Evolutionary conservation across 2,329 filamentous ascomycete species (phyloP).

Genomic region (Orbilia javanica): DNA sequence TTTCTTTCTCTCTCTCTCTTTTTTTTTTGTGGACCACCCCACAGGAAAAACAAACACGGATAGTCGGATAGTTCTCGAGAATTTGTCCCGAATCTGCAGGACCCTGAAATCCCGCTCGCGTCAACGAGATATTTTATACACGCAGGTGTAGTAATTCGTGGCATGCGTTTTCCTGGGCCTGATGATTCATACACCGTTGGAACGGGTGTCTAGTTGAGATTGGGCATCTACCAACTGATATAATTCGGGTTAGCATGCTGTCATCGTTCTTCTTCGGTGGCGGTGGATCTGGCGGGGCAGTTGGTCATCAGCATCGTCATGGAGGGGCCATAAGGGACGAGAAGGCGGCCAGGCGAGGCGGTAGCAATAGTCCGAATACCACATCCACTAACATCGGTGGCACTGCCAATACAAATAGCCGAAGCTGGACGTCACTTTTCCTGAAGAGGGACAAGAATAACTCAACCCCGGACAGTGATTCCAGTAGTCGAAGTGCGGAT

Average conservation of each 20-base stretch:
- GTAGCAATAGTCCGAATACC: constrained; percentile 12
- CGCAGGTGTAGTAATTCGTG: constrained; percentile 46
- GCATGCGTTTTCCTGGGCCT: constrained; percentile 48
- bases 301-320: constrained; percentile 24
- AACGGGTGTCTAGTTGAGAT: constrained; percentile 57
- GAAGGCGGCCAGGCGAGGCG: constrained; percentile 47
- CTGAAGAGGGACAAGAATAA: constrained; percentile 31
- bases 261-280: constrained; percentile 55
- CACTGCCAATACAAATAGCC: constrained; percentile 46
- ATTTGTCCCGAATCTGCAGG: constrained; percentile 39
- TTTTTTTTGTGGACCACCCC: constrained; percentile 34
- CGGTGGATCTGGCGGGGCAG: constrained; percentile 29
- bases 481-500: constrained; percentile 11
- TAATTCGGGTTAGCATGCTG: constrained; percentile 41
- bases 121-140: constrained; percentile 31
- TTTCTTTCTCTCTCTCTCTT: constrained; percentile 14
- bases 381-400: not conserved
- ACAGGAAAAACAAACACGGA: constrained; percentile 1
- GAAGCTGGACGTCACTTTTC: constrained; percentile 54
- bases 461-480: constrained; percentile 21
- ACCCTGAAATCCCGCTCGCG: constrained; percentile 30
- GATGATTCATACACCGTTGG: constrained; percentile 46
- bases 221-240: constrained; percentile 26
- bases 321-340: constrained; percentile 43
- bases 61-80: constrained; percentile 8